phyloP scores from a whole-genome alignment of 2,329 filamentous ascomycete genomes.

The Mycosphaerella sp. region DNA sequence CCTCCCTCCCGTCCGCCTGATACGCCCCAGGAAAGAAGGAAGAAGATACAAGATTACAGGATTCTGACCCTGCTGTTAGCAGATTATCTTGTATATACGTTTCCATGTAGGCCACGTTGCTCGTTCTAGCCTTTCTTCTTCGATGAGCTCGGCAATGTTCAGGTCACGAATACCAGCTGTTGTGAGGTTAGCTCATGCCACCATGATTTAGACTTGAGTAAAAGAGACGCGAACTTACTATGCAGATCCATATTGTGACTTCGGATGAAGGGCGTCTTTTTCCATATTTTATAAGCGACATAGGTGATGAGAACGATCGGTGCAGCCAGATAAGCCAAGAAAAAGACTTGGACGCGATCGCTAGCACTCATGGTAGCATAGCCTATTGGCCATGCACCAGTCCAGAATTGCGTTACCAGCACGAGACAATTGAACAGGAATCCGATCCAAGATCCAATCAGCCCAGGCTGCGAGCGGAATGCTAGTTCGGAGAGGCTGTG shows the following conservation, averaged over 20 bases:
- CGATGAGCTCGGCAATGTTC: conserved; percentile 69
- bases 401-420: conserved; percentile 70
- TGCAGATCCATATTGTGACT: conserved; percentile 57
- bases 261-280: conserved; percentile 48
- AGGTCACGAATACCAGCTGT: conserved; percentile 79
- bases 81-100: conserved; percentile 46
- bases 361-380: conserved; percentile 19
- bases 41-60: background rate
- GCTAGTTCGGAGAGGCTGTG: conserved; percentile 61
- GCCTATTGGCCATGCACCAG: conserved; percentile 66
- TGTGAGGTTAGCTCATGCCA: conserved; percentile 42
- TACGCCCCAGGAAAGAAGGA: background rate
- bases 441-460: conserved; percentile 58
- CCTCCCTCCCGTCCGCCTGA: background rate
- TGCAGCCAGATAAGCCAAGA: conserved; percentile 32
- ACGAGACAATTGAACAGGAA: conserved; percentile 57
- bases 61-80: conserved; percentile 27
- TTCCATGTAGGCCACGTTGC: conserved; percentile 47
- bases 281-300: conserved; percentile 31
- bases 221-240: background rate
- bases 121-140: conserved; percentile 72
- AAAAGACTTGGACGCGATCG: conserved; percentile 26
- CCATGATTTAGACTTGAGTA: too few relatives aligned
- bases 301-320: conserved; percentile 33
- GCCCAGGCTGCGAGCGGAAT: conserved; percentile 52